A percentile compares a stretch with the other conserved stretches of the same genome.
These are phyloP conservation scores for Thelonectria olida DNA, from an alignment of 2,329 filamentous ascomycete species.

Conservation along the genomic window DNA sequence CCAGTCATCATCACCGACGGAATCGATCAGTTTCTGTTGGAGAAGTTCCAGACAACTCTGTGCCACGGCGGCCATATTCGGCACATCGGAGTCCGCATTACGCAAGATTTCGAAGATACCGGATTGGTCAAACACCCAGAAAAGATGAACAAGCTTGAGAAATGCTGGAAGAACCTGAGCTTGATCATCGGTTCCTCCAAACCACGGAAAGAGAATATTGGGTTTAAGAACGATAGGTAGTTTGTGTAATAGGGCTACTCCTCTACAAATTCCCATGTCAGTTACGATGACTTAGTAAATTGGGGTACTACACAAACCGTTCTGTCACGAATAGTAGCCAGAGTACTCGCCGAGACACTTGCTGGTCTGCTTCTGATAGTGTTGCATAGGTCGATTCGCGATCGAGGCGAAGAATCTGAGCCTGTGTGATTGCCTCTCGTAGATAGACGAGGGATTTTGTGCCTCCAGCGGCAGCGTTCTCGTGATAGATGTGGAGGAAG, in stretches of 20 bases:
- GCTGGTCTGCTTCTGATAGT: conserved; percentile 50
- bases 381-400: conserved; percentile 51
- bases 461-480: conserved; percentile 57
- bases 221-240: conserved; percentile 56
- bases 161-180: conserved; percentile 58
- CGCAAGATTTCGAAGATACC: conserved; percentile 58
- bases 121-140: conserved; percentile 60
- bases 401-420: conserved; percentile 59
- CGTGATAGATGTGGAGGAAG: conserved; percentile 62
- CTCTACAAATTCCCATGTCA: conserved; percentile 42
- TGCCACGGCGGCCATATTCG: conserved; percentile 42
- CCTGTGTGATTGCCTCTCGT: conserved; percentile 60
- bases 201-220: conserved; percentile 49
- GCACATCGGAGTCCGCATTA: conserved; percentile 45
- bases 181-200: conserved; percentile 49
- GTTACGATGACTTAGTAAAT: background rate
- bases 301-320: conserved; percentile 32
- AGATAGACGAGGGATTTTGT: conserved; percentile 57
- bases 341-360: conserved; percentile 55
- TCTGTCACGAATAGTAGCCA: conserved; percentile 62
- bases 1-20: conserved; percentile 47
- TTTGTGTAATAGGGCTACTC: conserved; percentile 60
- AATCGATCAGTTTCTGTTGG: conserved; percentile 54
- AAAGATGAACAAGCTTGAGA: conserved; percentile 57
- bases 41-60: conserved; percentile 49